Conservation (phyloP, 2,329 filamentous ascomycete genomes). For the Microcyclosporella mali region DNA sequence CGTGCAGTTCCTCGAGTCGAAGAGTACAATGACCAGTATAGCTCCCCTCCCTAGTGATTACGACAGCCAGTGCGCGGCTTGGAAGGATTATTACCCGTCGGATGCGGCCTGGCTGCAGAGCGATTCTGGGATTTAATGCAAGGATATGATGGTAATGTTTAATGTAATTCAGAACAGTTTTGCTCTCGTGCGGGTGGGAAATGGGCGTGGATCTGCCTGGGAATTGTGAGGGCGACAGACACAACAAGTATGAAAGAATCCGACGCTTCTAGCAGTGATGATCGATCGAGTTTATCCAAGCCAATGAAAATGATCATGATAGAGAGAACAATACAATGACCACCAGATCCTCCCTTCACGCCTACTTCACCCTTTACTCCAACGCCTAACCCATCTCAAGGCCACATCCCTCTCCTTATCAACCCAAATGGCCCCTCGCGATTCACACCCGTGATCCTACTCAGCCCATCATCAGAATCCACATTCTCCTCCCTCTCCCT, state of each 20-base stretch:
- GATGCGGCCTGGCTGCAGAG: constrained; percentile 23
- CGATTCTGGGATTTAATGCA: constrained; percentile 28
- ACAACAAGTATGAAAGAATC: too few species aligned
- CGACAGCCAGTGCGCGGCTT: constrained; percentile 26
- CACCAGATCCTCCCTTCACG: too few species aligned
- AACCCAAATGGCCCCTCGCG: constrained; percentile 21
- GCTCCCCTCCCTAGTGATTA: constrained; percentile 22
- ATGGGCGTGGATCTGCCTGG: too few species aligned
- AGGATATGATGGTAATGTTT: background rate
- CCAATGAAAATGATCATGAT: too few species aligned
- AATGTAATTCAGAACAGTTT: constrained; percentile 25
- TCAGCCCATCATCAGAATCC: constrained; percentile 26
- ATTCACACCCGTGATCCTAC: constrained; percentile 26
- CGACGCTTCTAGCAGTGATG: too few species aligned
- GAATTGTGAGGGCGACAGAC: too few species aligned
- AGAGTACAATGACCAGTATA: constrained; percentile 19
- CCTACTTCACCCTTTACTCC: too few species aligned
- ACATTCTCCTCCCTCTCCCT: constrained; percentile 21
- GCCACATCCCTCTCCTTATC: constrained; percentile 28
- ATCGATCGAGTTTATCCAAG: too few species aligned
- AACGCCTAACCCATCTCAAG: constrained; percentile 11
- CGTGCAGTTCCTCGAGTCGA: constrained; percentile 30
- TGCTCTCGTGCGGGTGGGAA: too few species aligned
- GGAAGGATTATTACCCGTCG: constrained; percentile 25
- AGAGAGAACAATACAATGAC: too few species aligned